phyloP scores from a whole-genome alignment of 2,329 filamentous ascomycete genomes.

The Coleophoma cylindrospora region DNA sequence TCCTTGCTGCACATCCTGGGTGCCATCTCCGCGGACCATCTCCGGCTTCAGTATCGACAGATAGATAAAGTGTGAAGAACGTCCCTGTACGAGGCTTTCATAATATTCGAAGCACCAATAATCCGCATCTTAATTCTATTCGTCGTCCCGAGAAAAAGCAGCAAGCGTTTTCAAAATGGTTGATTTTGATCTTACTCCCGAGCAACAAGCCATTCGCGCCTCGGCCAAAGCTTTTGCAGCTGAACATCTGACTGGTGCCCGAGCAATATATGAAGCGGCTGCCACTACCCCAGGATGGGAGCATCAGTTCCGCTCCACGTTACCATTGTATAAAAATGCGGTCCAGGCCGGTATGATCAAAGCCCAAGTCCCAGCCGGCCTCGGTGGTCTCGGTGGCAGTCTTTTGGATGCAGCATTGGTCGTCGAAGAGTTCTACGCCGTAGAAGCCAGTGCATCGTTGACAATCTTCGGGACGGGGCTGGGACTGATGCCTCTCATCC shows the following conservation, averaged over 20 bases:
- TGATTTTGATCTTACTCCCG: slow-evolving; percentile 26
- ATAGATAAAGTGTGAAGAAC: too few species aligned
- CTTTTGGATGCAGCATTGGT: slow-evolving; percentile 44
- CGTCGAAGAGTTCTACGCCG: slow-evolving; percentile 47
- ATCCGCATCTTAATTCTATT: too few species aligned
- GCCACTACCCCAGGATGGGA: slow-evolving; percentile 9
- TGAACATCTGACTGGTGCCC: slow-evolving; percentile 10
- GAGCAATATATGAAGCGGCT: slow-evolving; percentile 18
- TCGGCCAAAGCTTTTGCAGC: slow-evolving; percentile 18
- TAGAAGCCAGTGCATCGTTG: slow-evolving; percentile 42
- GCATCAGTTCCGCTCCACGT: slow-evolving; percentile 41
- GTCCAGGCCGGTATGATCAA: slow-evolving; percentile 40
- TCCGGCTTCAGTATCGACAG: too few species aligned
- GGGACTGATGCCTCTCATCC: slow-evolving; percentile 44
- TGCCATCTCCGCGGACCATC: too few species aligned
- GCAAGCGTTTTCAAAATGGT: slow-evolving; percentile 14
- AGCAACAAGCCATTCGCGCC: slow-evolving; percentile 20
- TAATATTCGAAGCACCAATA: too few species aligned
- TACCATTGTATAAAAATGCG: slow-evolving; percentile 39
- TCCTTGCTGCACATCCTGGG: too few species aligned
- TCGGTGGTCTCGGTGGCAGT: slow-evolving; percentile 38
- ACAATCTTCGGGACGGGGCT: slow-evolving; percentile 47
- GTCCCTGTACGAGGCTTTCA: too few species aligned
- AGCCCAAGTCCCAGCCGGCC: slow-evolving; percentile 36
- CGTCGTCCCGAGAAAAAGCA: not conserved